Evolutionary conservation across 768 basidiomycete species (phyloP).

Genomic region (Mycena floridula): DNA sequence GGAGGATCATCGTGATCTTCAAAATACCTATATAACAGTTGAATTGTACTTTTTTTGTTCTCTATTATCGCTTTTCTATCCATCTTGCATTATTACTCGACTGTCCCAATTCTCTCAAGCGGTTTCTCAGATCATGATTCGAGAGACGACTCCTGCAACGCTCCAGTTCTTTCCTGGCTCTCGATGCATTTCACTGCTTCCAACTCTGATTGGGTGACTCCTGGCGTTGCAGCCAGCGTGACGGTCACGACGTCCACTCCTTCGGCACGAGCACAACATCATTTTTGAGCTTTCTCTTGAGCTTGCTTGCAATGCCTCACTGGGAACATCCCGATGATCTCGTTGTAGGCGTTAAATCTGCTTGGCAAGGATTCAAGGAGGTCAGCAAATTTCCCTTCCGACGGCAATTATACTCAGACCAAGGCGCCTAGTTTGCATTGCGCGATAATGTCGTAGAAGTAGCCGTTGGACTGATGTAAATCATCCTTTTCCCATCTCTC

Average conservation of each 20-base stretch:
- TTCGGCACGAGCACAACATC: neutral
- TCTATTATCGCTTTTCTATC: too few relatives aligned
- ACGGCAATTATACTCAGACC: too few relatives aligned
- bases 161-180: too few relatives aligned
- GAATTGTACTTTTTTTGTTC: neutral
- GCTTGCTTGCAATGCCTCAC: neutral
- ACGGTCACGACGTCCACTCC: neutral
- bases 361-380: neutral
- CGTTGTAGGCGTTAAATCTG: neutral
- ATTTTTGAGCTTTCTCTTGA: too few relatives aligned
- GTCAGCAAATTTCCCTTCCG: neutral
- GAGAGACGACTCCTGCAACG: too few relatives aligned
- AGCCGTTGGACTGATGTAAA: slow-evolving; percentile 37
- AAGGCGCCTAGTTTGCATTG: slow-evolving; percentile 26
- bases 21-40: neutral
- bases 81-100: too few relatives aligned
- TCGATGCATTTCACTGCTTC: neutral
- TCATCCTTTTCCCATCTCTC: neutral
- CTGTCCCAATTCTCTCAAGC: too few relatives aligned
- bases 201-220: neutral
- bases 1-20: slow-evolving; percentile 25
- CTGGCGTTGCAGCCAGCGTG: neutral
- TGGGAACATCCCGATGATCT: neutral
- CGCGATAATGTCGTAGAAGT: slow-evolving; percentile 42
- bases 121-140: too few relatives aligned